These are phyloP conservation scores for Ganoderma lucidum DNA, from an alignment of 1,284 basidiomycete genomes.

Conservation along the genomic window DNA sequence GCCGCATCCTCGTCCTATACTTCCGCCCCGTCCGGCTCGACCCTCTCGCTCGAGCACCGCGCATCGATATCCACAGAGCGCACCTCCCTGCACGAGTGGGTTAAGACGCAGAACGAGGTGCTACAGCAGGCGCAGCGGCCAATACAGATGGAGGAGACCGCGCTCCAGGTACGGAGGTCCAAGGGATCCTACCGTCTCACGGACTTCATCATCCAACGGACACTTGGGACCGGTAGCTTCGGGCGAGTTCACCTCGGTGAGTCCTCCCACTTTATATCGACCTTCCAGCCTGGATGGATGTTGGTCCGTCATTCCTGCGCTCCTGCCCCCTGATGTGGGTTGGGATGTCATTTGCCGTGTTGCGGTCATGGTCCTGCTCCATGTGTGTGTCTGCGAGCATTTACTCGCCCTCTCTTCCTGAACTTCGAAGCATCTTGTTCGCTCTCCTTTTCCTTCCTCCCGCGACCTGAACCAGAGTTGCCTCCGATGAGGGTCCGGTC, in stretches of 20 bases:
- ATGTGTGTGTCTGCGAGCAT: not conserved
- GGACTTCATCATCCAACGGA: conserved; percentile 81
- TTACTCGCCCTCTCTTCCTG: not conserved
- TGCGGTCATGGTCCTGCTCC: not conserved
- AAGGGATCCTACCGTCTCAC: conserved; percentile 72
- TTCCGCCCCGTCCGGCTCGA: conserved; percentile 24
- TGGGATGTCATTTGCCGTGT: not conserved
- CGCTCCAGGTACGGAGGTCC: conserved; percentile 47
- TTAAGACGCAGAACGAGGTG: conserved; percentile 41
- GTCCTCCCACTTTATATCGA: conserved; percentile 27
- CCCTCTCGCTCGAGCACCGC: conserved; percentile 49
- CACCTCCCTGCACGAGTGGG: conserved; percentile 63
- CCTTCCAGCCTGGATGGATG: conserved; percentile 16
- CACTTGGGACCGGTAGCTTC: conserved; percentile 93
- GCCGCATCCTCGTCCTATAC: conserved; percentile 33
- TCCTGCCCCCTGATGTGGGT: not conserved
- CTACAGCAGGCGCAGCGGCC: conserved; percentile 19
- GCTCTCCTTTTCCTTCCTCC: not conserved
- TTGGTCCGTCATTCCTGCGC: not conserved
- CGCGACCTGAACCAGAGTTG: not conserved
- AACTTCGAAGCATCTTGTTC: not conserved
- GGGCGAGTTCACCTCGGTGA: conserved; percentile 92
- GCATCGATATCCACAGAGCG: conserved; percentile 71
- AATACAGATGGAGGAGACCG: conserved; percentile 7
- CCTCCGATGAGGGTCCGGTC: not conserved